Evolutionary conservation across 352 stramenopile genomes (phyloP).

Genomic region (Globisporangium abappressorium): DNA sequence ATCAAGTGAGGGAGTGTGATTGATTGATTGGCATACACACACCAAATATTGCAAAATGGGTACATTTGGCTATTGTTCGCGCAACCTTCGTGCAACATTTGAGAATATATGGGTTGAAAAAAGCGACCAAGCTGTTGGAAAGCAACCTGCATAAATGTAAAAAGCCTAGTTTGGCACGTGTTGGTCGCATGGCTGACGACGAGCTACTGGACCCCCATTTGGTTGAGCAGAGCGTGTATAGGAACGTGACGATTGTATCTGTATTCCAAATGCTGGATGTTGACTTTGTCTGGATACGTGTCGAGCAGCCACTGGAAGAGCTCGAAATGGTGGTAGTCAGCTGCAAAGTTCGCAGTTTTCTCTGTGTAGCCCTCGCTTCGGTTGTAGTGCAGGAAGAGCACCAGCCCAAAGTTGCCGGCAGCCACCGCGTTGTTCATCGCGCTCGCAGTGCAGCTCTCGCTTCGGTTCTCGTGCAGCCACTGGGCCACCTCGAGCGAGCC

Average conservation of each 20-base stretch:
- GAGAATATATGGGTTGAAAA: too few species aligned
- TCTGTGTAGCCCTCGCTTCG: neutral
- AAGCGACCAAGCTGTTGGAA: too few species aligned
- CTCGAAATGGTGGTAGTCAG: neutral
- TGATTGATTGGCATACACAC: too few species aligned
- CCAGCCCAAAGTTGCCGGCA: neutral
- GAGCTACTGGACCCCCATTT: neutral
- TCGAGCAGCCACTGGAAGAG: slow-evolving; percentile 4
- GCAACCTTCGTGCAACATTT: too few species aligned
- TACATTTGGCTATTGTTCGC: too few species aligned
- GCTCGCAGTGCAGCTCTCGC: neutral
- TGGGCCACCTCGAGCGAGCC: neutral
- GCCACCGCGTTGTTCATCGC: neutral
- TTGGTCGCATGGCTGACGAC: too few species aligned
- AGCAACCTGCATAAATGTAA: too few species aligned
- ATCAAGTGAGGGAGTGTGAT: too few species aligned
- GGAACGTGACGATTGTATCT: too few species aligned
- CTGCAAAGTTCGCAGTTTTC: neutral
- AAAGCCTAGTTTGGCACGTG: too few species aligned
- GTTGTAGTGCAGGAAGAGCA: neutral
- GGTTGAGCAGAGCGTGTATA: neutral
- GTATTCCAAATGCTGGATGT: neutral
- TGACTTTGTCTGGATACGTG: neutral
- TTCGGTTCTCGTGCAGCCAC: neutral
- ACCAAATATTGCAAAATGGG: too few species aligned